Evolutionary conservation across 129 eudicot species (phyloP).

Genomic region (Gnaphalium uliginosum): DNA sequence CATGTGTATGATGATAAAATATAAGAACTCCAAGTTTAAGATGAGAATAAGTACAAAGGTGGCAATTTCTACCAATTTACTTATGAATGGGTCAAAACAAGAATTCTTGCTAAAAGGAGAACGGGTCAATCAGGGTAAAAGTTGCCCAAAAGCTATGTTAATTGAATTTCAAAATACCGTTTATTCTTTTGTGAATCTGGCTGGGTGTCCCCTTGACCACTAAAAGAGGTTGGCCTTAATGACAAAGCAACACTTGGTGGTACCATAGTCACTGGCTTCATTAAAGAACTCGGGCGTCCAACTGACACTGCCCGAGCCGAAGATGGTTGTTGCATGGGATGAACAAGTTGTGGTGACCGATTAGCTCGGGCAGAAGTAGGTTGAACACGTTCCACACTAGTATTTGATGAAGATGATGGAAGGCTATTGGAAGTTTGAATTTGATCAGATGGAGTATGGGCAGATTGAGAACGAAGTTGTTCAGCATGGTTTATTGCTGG

Average conservation of each 20-base stretch:
- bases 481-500: constrained; percentile 28
- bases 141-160: neutral
- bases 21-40: neutral
- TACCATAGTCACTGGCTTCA: constrained; percentile 55
- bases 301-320: constrained; percentile 53
- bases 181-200: constrained; percentile 45
- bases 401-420: constrained; percentile 41
- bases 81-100: neutral
- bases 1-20: neutral
- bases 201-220: constrained; percentile 42
- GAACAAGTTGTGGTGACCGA: constrained; percentile 33
- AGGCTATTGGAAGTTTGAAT: constrained; percentile 34
- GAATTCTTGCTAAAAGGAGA: neutral
- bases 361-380: constrained; percentile 54
- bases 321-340: constrained; percentile 54
- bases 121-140: too few species aligned
- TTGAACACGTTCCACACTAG: constrained; percentile 42
- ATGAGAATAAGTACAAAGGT: neutral
- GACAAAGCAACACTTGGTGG: constrained; percentile 61
- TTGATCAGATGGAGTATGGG: constrained; percentile 35
- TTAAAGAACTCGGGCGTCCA: constrained; percentile 47
- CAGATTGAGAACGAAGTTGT: constrained; percentile 33
- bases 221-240: constrained; percentile 42
- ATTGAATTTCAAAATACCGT: constrained; percentile 40
- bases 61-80: neutral